Base-by-base conservation (phyloP, 2,329 filamentous ascomycete genomes). In the Ceratocystis smalleyi region DNA sequence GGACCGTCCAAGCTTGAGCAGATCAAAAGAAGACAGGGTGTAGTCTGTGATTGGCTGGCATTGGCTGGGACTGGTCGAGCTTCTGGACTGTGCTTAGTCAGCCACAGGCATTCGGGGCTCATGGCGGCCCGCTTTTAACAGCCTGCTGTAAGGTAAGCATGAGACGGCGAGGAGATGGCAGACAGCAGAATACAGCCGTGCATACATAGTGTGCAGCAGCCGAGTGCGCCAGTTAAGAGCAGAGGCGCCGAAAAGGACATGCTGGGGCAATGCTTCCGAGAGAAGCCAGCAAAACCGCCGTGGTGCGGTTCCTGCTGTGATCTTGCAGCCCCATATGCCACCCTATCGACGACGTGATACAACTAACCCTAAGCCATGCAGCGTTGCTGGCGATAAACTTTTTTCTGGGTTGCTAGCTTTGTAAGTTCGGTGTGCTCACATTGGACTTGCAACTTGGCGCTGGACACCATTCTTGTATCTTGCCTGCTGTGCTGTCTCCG, bases 21-120 rank as follows among this genome's bases (percentile, higher is more conserved):
- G 22, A 49, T 59, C 62, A 49, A 64, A 64, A 64, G 40, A 64
- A 49, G 62, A 32, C 40, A 64, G 24, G 54, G 54, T 59, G 62
- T 55, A 64, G 51, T 64, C 43, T 35, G 51, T 59, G 54, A 49
- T 59, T 64, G 62, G 51, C 54, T n/a, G 51, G 10, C 24, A 55
- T 30, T 55, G 51, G 54, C 54, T 17, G 7, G 22, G 51, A 55
- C 12, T 55, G 51, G 54, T 15, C 5, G 7, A 57, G 54, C 54
- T 35, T 40, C 54, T 51, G 12, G 1, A 5, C 5, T 2, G 0
- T 12, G 62, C 51, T 64, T 57, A 60, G 62, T 64, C 54, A 64
- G 40, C 61, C 1, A n/a, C 22, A 17, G 5, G 8, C 2, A 5
- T 8, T 12, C 32, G 51, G 40, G 62, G 54, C 30, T 40, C 30